Evolutionary conservation across 140 eudicot species (phyloP).

Genomic region (Erigeron philadelphicus): DNA sequence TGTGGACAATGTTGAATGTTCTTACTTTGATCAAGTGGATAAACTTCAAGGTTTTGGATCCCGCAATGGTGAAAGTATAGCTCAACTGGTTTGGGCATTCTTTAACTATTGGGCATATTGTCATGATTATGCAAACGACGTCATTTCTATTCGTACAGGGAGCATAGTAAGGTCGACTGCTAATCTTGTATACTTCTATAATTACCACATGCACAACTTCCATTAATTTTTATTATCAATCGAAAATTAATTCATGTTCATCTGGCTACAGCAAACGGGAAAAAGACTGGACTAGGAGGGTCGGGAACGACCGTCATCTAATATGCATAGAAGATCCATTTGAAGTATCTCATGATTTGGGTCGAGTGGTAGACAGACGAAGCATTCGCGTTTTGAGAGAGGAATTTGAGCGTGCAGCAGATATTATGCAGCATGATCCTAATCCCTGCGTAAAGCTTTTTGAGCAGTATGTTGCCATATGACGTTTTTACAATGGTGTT

Average conservation of each 20-base stretch:
- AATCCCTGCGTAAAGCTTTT: conserved; percentile 70
- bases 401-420: conserved; percentile 94
- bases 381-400: conserved; percentile 86
- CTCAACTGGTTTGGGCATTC: conserved; percentile 77
- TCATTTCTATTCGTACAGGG: conserved; percentile 79
- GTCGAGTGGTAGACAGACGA: conserved; percentile 77
- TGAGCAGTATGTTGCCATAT: conserved; percentile 62
- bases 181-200: not conserved
- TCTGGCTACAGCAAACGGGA: conserved; percentile 52
- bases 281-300: conserved; percentile 92
- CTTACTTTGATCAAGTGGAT: conserved; percentile 77
- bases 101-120: conserved; percentile 86
- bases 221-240: not conserved
- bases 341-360: conserved; percentile 80
- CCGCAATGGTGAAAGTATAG: conserved; percentile 65
- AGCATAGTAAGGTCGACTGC: conserved; percentile 59
- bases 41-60: conserved; percentile 68
- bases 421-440: conserved; percentile 63
- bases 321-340: conserved; percentile 98
- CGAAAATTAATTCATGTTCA: conserved; percentile 6
- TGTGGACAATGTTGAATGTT: conserved; percentile 65
- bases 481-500: conserved; percentile 25
- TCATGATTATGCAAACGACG: conserved; percentile 79
- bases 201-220: not conserved
- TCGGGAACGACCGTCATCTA: conserved; percentile 90